Percentiles rank a stretch among this genome's conserved stretches.
phyloP scores from a whole-genome alignment of 1,284 basidiomycete genomes.

The Sphaerobolus stellatus region DNA sequence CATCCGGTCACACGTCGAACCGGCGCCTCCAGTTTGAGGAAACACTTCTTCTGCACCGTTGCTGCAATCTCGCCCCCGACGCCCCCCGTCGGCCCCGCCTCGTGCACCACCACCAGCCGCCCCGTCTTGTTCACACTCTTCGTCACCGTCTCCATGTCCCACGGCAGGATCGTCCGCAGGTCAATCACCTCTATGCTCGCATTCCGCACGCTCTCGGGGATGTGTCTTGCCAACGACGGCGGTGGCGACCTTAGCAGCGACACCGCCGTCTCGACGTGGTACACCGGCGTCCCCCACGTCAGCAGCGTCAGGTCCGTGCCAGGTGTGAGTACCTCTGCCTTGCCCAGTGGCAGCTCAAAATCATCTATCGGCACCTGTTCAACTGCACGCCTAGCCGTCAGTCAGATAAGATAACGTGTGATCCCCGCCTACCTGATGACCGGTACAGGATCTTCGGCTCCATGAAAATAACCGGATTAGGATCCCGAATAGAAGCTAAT shows the following conservation, averaged over 20 bases:
- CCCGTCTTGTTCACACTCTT: constrained; percentile 84
- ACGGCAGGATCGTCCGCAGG: constrained; percentile 85
- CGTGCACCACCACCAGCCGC: constrained; percentile 85
- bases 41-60: constrained; percentile 83
- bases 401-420: background rate
- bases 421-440: constrained; percentile 55
- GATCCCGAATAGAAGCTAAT: constrained; percentile 82
- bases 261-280: constrained; percentile 83
- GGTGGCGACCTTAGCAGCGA: constrained; percentile 69
- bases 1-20: constrained; percentile 85
- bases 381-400: constrained; percentile 43
- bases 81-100: constrained; percentile 82
- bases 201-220: constrained; percentile 67
- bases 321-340: constrained; percentile 71
- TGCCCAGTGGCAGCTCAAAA: constrained; percentile 76
- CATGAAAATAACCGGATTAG: constrained; percentile 92
- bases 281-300: constrained; percentile 90
- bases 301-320: constrained; percentile 87
- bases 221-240: constrained; percentile 58
- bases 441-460: constrained; percentile 92
- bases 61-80: constrained; percentile 87
- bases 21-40: constrained; percentile 84
- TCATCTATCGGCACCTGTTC: constrained; percentile 93
- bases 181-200: constrained; percentile 90
- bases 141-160: constrained; percentile 80